A percentile compares a stretch with the other conserved stretches of the same genome.
Evolutionary conservation across 164 flowering plant species (phyloP).

Genomic region (Aristolochia californica): DNA sequence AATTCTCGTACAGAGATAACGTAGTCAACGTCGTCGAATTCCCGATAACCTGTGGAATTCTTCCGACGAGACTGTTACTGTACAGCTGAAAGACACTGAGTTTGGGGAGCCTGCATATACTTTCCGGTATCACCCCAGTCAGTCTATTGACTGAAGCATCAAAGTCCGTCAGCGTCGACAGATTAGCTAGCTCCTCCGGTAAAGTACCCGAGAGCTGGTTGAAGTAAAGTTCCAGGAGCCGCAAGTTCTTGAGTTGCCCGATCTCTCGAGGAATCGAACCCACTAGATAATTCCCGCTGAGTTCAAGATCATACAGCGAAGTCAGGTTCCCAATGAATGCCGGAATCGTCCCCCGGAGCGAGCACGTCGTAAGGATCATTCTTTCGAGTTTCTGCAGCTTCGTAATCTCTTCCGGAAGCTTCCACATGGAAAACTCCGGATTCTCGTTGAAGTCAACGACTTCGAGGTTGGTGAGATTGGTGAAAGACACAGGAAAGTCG

Average conservation of each 20-base stretch:
- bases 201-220: slow-evolving; percentile 55
- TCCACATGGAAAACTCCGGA: slow-evolving; percentile 34
- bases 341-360: slow-evolving; percentile 54
- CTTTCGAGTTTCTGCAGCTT: slow-evolving; percentile 35
- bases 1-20: slow-evolving; percentile 60
- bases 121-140: slow-evolving; percentile 60
- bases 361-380: slow-evolving; percentile 53
- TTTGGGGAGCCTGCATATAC: slow-evolving; percentile 54
- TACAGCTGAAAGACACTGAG: slow-evolving; percentile 58
- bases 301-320: slow-evolving; percentile 59
- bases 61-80: slow-evolving; percentile 78
- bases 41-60: slow-evolving; percentile 48
- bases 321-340: slow-evolving; percentile 66
- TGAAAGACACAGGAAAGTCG: slow-evolving; percentile 56
- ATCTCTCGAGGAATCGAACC: slow-evolving; percentile 63
- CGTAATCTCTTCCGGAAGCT: slow-evolving; percentile 44
- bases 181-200: slow-evolving; percentile 73
- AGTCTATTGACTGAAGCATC: slow-evolving; percentile 71
- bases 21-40: slow-evolving; percentile 46
- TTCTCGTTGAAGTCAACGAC: slow-evolving; percentile 56
- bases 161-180: slow-evolving; percentile 49
- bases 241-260: slow-evolving; percentile 48
- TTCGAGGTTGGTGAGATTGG: slow-evolving; percentile 69
- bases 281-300: slow-evolving; percentile 55
- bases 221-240: slow-evolving; percentile 66